phyloP scores from a whole-genome alignment of 176 grass and related monocot species.

The Thalia dealbata region DNA sequence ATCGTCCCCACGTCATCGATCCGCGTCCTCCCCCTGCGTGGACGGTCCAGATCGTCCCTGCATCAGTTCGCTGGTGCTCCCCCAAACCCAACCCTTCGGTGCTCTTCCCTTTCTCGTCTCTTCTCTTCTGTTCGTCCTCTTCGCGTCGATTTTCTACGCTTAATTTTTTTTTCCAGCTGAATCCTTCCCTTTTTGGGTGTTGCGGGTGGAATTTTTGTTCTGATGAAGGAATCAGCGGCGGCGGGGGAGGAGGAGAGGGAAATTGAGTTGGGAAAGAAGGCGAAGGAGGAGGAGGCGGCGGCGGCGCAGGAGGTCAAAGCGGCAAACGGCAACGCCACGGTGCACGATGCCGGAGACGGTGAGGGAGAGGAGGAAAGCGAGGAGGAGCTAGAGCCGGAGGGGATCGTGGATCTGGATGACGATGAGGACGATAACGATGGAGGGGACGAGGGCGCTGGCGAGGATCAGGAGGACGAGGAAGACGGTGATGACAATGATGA shows the following conservation, averaged over 20 bases:
- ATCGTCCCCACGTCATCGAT: constrained; percentile 20
- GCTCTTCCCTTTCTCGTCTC: neutral
- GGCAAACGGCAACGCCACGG: constrained; percentile 1
- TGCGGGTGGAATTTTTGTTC: neutral
- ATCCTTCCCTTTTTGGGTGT: neutral
- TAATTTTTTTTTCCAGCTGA: neutral
- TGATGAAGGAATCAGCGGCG: neutral
- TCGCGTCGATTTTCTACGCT: neutral
- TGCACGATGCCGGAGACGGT: neutral
- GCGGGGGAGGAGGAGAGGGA: constrained; percentile 1
- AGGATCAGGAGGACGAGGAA: neutral
- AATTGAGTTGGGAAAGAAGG: neutral
- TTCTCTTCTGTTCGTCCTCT: neutral
- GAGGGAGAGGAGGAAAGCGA: neutral
- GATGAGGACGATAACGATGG: constrained; percentile 7
- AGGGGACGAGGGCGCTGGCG: neutral
- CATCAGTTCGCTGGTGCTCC: neutral
- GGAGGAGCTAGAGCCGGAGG: neutral
- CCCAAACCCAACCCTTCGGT: too few species aligned
- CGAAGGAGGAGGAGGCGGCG: neutral
- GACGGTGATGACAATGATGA: neutral
- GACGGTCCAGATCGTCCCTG: constrained; percentile 9
- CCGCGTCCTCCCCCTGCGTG: neutral
- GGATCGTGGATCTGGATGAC: constrained; percentile 12
- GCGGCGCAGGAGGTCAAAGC: constrained; percentile 1